Evolutionary conservation across 2,329 filamentous ascomycete genomes (phyloP).

Genomic region (Penicillium expansum): DNA sequence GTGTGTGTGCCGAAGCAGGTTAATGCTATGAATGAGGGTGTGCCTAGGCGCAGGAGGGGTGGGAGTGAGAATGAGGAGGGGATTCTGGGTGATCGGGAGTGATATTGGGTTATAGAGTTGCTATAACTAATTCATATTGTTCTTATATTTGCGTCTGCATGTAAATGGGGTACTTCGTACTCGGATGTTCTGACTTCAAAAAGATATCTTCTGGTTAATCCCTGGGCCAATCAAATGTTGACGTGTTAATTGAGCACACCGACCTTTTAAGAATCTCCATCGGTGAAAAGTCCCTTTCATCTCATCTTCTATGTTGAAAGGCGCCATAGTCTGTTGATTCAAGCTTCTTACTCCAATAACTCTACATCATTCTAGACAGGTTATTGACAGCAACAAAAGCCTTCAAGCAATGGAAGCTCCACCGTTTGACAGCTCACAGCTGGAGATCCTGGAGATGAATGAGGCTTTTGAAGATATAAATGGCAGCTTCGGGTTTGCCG

Average conservation of each 20-base stretch:
- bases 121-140: not conserved
- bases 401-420: not conserved
- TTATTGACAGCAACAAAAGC: not conserved
- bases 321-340: not conserved
- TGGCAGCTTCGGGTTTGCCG: not conserved
- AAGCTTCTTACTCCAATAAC: not conserved
- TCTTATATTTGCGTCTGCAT: not conserved
- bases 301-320: not conserved
- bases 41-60: slow-evolving; percentile 25
- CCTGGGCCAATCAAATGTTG: not conserved
- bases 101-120: not conserved
- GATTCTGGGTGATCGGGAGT: slow-evolving; percentile 14
- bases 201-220: not conserved
- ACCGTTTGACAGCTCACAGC: not conserved
- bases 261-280: not conserved
- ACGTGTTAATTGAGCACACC: not conserved
- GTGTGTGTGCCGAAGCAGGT: slow-evolving; percentile 10
- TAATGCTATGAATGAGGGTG: slow-evolving; percentile 30
- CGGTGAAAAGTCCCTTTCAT: not conserved
- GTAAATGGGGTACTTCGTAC: not conserved
- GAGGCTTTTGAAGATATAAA: not conserved
- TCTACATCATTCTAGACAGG: not conserved
- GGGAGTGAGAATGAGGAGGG: slow-evolving; percentile 21
- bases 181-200: not conserved
- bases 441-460: not conserved